phyloP scores from a whole-genome alignment of 495 filamentous ascomycete genomes.

The Amniculicola lignicola region DNA sequence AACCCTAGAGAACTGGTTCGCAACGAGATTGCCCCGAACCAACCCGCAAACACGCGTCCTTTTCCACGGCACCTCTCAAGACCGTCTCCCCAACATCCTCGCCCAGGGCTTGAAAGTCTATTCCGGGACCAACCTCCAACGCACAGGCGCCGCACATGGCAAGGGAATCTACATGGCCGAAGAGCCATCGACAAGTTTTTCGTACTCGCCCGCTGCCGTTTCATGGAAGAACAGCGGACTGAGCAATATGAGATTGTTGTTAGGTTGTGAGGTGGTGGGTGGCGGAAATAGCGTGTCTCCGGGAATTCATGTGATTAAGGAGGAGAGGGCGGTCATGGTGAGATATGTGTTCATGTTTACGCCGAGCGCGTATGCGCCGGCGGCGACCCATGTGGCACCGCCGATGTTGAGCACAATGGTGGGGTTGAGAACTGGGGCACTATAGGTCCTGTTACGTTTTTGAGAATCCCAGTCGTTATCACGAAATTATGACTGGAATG shows the following conservation, averaged over 20 bases:
- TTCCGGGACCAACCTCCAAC: constrained; percentile 33
- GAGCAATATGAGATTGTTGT: constrained; percentile 31
- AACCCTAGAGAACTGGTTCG: constrained; percentile 31
- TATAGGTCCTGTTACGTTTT: constrained; percentile 7
- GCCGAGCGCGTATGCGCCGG: constrained; percentile 13
- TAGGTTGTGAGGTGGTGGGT: constrained; percentile 39
- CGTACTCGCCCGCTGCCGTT: constrained; percentile 17
- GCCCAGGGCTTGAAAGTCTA: constrained; percentile 34
- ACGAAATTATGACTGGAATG: not conserved
- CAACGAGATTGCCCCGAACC: not conserved
- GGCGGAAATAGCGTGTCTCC: constrained; percentile 7
- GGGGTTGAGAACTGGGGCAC: constrained; percentile 22
- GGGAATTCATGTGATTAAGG: constrained; percentile 35
- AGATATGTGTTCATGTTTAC: constrained; percentile 40
- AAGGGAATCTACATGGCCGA: constrained; percentile 40
- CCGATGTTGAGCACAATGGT: constrained; percentile 37
- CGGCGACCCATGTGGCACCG: constrained; percentile 26
- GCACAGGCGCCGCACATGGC: constrained; percentile 37
- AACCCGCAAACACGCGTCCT: constrained; percentile 25
- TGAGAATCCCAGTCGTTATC: too few relatives aligned
- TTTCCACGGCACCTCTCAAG: constrained; percentile 41
- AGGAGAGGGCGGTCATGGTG: constrained; percentile 34
- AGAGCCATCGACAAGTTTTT: constrained; percentile 35
- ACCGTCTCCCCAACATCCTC: constrained; percentile 38
- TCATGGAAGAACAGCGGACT: constrained; percentile 32